Evolutionary conservation across 148 eudicot genomes (phyloP).

Genomic region (Vaccinium vitisidaea): DNA sequence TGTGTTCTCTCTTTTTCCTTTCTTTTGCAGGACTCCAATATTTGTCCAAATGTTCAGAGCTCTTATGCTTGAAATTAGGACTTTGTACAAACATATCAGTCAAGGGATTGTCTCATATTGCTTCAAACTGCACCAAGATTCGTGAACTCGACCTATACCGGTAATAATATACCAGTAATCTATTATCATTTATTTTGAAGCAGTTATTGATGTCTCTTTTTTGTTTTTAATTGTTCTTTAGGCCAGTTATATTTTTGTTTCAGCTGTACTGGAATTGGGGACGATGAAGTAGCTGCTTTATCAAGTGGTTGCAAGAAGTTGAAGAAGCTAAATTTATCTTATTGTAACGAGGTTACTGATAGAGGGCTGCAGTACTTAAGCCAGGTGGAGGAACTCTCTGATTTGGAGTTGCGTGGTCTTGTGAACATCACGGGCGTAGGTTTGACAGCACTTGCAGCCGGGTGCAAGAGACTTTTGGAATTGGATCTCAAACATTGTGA

Average conservation of each 20-base stretch:
- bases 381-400: slow-evolving; percentile 46
- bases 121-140: slow-evolving; percentile 55
- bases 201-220: not conserved
- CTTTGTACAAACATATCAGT: slow-evolving; percentile 61
- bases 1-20: not conserved
- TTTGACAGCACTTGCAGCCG: slow-evolving; percentile 53
- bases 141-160: slow-evolving; percentile 77
- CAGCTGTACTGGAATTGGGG: slow-evolving; percentile 68
- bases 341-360: slow-evolving; percentile 62
- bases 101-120: slow-evolving; percentile 59
- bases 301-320: slow-evolving; percentile 67
- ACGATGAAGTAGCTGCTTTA: slow-evolving; percentile 60
- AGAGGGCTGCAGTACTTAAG: slow-evolving; percentile 57
- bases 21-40: slow-evolving; percentile 51
- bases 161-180: slow-evolving; percentile 28
- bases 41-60: slow-evolving; percentile 63
- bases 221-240: not conserved
- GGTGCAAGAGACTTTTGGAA: slow-evolving; percentile 58
- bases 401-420: slow-evolving; percentile 66
- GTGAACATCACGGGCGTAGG: slow-evolving; percentile 48
- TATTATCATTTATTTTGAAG: not conserved
- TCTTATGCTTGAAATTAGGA: slow-evolving; percentile 60
- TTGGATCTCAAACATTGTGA: slow-evolving; percentile 69
- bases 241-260: slow-evolving; percentile 4
- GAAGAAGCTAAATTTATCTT: slow-evolving; percentile 61